Evolutionary conservation across 176 grass and related monocot genomes (phyloP).

Genomic region (Leersia perrieri): DNA sequence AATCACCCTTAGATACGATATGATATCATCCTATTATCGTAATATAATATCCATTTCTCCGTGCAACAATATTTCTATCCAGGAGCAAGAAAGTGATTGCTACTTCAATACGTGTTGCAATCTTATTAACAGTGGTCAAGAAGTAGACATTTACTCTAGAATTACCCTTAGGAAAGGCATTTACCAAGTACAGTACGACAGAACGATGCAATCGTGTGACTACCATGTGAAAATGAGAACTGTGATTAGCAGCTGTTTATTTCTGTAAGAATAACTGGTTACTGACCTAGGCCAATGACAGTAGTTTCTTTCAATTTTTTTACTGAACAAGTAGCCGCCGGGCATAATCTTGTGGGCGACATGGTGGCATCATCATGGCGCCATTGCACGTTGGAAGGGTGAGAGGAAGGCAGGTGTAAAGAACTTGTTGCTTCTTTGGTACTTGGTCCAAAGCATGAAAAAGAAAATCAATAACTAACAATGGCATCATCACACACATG

Average conservation of each 20-base stretch:
- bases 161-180: not conserved
- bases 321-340: not conserved
- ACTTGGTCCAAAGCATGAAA: conserved; percentile 11
- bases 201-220: not conserved
- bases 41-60: not conserved
- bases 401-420: conserved; percentile 17
- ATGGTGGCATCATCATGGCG: not conserved
- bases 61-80: not conserved
- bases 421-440: not conserved
- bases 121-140: not conserved
- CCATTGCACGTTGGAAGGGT: conserved; percentile 35
- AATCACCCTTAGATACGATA: not conserved
- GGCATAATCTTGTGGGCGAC: conserved; percentile 28
- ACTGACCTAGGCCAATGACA: not conserved
- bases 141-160: not conserved
- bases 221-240: not conserved
- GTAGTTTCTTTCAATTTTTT: not conserved
- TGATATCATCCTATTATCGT: not conserved
- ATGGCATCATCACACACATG: not conserved
- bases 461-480: not conserved
- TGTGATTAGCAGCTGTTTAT: no score
- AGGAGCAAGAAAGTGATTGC: not conserved
- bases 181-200: no score
- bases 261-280: not conserved
- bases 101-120: not conserved